Evolutionary conservation across 2,329 filamentous ascomycete species (phyloP).

Genomic region (Aureobasidium mangrovei): DNA sequence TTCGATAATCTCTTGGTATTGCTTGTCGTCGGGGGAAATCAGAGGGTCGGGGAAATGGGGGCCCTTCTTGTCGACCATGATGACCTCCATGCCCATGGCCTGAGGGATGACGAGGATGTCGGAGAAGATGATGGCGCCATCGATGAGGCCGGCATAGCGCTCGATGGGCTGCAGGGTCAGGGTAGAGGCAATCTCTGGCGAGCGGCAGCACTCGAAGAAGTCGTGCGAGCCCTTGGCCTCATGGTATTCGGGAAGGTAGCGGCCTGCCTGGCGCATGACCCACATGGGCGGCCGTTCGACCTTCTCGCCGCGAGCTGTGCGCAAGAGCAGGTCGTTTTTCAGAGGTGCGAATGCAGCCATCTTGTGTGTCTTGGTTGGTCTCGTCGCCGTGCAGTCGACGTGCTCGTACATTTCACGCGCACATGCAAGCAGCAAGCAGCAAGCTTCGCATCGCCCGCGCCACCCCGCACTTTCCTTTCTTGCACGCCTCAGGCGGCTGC

Average conservation of each 20-base stretch:
- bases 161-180: conserved; percentile 92
- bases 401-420: no score
- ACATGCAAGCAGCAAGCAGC: no score
- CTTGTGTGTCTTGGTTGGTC: not conserved
- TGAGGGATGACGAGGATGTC: conserved; percentile 97
- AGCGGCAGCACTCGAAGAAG: conserved; percentile 96
- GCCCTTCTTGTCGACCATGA: conserved; percentile 97
- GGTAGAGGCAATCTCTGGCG: conserved; percentile 84
- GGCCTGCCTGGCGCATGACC: conserved; percentile 98
- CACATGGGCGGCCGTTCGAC: conserved; percentile 92
- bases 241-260: conserved; percentile 97
- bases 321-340: conserved; percentile 85
- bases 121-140: conserved; percentile 97
- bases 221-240: conserved; percentile 82
- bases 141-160: conserved; percentile 79
- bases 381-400: no score
- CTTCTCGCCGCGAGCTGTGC: conserved; percentile 85
- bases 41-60: conserved; percentile 88
- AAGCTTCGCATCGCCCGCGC: no score
- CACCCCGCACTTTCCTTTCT: no score
- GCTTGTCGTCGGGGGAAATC: conserved; percentile 66
- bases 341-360: conserved; percentile 61
- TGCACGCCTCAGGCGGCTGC: no score
- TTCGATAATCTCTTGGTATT: conserved; percentile 70
- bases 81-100: conserved; percentile 95